A percentile compares a stretch with the other conserved stretches of the same genome.
Evolutionary conservation across 352 stramenopile species (phyloP).

Genomic region (Phytophthora lateralis): DNA sequence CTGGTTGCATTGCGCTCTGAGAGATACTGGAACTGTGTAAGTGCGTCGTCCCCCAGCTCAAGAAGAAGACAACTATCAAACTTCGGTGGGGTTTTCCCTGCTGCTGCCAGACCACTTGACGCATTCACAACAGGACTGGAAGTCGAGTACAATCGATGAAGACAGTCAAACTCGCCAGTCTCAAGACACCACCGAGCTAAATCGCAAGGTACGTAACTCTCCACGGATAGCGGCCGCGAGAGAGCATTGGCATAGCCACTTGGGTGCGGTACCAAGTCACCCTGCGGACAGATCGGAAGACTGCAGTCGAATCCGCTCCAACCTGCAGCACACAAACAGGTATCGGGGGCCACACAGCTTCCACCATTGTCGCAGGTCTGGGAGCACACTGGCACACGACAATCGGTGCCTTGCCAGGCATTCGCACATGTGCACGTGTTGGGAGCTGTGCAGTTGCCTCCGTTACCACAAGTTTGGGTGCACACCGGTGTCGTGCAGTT

Average conservation of each 20-base stretch:
- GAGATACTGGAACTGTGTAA: conserved; percentile 92
- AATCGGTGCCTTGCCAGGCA: conserved; percentile 92
- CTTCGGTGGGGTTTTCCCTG: conserved; percentile 6
- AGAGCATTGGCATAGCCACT: conserved; percentile 67
- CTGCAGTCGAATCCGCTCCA: conserved; percentile 94
- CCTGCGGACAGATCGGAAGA: conserved; percentile 92
- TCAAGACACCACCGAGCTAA: conserved; percentile 89
- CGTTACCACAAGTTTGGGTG: conserved; percentile 95
- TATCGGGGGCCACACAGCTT: conserved; percentile 92
- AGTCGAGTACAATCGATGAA: conserved; percentile 43
- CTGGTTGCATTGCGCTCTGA: conserved; percentile 77
- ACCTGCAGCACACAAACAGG: conserved; percentile 92
- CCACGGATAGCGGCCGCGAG: conserved; percentile 62
- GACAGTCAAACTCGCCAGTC: conserved; percentile 95
- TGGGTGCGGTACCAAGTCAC: conserved; percentile 90
- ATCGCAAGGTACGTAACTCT: conserved; percentile 92
- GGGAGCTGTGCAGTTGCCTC: conserved; percentile 93
- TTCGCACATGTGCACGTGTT: conserved; percentile 90
- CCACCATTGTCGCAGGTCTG: conserved; percentile 91
- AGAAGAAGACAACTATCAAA: conserved; percentile 65
- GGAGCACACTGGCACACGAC: conserved; percentile 90
- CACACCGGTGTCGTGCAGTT: conserved; percentile 98
- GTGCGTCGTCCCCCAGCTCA: conserved; percentile 79
- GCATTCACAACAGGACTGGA: conserved; percentile 47
- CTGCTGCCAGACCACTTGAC: conserved; percentile 39